These are phyloP conservation scores for Wallacemonas collosoma DNA, from an alignment of 208 protist genomes.

Conservation along the genomic window DNA sequence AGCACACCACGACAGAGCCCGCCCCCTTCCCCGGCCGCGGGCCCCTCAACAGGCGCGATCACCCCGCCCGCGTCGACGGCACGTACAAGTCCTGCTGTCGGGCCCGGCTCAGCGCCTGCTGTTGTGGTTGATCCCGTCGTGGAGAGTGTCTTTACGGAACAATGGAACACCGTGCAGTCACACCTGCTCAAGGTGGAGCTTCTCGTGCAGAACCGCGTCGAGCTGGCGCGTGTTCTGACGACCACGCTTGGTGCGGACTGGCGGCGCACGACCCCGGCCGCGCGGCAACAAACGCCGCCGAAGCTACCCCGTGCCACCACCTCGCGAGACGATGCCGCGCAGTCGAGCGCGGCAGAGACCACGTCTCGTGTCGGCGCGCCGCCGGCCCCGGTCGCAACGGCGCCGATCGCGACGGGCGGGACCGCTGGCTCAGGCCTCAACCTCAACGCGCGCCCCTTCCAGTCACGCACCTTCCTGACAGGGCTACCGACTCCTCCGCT, in stretches of 20 bases:
- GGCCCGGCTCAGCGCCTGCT: too few relatives aligned
- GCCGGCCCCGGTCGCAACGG: not conserved
- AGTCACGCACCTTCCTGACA: conserved; percentile 22
- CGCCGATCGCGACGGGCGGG: not conserved
- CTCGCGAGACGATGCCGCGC: too few relatives aligned
- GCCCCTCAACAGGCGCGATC: not conserved
- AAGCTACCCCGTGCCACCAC: not conserved
- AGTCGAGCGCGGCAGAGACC: not conserved
- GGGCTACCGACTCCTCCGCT: not conserved
- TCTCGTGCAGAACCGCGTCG: conserved; percentile 45
- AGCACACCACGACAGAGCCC: conserved; percentile 6
- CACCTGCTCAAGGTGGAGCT: conserved; percentile 34
- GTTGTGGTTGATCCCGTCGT: not conserved
- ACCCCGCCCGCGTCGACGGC: not conserved
- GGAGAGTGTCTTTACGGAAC: conserved; percentile 25
- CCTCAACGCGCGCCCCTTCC: conserved; percentile 31
- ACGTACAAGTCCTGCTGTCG: too few relatives aligned
- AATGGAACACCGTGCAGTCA: conserved; percentile 48
- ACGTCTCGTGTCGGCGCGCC: not conserved
- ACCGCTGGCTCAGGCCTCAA: conserved; percentile 25
- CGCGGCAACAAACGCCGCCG: not conserved
- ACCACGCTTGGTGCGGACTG: conserved; percentile 39
- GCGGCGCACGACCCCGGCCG: conserved; percentile 15
- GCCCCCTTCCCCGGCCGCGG: not conserved
- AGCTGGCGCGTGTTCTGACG: conserved; percentile 47